A percentile compares a stretch with the other conserved stretches of the same genome.
phyloP scores from a whole-genome alignment of 805 yeast genomes.

The Nakazawaea ishiwadae region DNA sequence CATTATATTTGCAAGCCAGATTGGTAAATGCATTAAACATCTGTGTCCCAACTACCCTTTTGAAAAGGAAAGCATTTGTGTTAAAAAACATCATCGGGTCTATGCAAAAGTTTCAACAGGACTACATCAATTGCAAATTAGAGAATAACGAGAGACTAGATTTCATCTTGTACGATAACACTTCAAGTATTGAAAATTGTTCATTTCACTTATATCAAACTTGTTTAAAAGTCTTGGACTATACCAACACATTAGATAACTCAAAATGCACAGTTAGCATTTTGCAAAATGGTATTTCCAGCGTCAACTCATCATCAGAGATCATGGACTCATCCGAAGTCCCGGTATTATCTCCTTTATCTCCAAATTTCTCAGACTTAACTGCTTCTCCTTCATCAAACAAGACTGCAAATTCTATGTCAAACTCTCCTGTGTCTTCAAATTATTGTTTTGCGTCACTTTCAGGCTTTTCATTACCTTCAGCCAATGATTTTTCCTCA shows the following conservation, averaged over 20 bases:
- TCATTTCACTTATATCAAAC: conserved; percentile 28
- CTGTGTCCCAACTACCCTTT: conserved; percentile 39
- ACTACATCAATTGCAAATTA: conserved; percentile 10
- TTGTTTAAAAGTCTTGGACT: conserved; percentile 10
- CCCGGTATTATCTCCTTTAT: conserved; percentile 5
- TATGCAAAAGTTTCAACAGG: conserved; percentile 22
- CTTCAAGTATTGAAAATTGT: conserved; percentile 20
- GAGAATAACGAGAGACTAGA: conserved; percentile 13
- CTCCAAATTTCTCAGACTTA: conserved; percentile 8
- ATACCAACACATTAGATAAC: neutral
- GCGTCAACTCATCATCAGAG: neutral
- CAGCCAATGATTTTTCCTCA: conserved; percentile 30
- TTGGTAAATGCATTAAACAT: conserved; percentile 30
- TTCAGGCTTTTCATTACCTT: conserved; percentile 38
- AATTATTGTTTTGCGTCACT: conserved; percentile 16
- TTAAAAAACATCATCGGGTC: conserved; percentile 29
- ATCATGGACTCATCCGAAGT: neutral
- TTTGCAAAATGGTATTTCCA: conserved; percentile 8
- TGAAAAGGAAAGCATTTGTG: conserved; percentile 33
- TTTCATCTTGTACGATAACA: conserved; percentile 31
- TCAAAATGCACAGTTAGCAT: neutral
- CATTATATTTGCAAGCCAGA: conserved; percentile 27
- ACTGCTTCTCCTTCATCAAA: conserved; percentile 2
- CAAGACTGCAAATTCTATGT: conserved; percentile 2
- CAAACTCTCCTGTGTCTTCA: conserved; percentile 5